Conservation (phyloP, 2,329 filamentous ascomycete species). For the Ceratocystis papillata region DNA sequence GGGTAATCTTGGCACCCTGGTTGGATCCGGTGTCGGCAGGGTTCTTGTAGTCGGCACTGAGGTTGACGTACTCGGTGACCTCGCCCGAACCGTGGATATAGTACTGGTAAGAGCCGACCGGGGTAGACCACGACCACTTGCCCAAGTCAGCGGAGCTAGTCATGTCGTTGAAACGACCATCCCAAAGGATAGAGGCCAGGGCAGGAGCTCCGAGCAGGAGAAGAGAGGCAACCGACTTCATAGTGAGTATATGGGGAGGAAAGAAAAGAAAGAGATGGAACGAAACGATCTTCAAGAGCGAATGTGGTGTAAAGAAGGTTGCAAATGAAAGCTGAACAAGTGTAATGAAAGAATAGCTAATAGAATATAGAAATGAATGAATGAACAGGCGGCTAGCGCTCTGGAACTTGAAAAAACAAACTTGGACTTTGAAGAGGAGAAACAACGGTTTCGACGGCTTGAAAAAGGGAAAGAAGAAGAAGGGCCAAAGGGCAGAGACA, state of each 20-base stretch:
- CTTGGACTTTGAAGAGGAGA: slow-evolving; percentile 10
- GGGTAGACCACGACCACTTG: slow-evolving; percentile 56
- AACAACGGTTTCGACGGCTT: neutral
- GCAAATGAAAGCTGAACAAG: neutral
- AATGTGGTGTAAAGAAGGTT: slow-evolving; percentile 14
- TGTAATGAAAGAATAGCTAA: slow-evolving; percentile 7
- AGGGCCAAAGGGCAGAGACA: neutral
- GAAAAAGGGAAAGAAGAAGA: slow-evolving; percentile 2
- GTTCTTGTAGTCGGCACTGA: slow-evolving; percentile 52
- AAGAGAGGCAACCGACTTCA: slow-evolving; percentile 22
- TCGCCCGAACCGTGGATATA: slow-evolving; percentile 57
- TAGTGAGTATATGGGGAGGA: slow-evolving; percentile 22
- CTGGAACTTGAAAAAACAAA: slow-evolving; percentile 18
- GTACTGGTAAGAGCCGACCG: slow-evolving; percentile 61
- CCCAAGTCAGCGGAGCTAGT: slow-evolving; percentile 43
- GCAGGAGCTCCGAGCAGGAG: slow-evolving; percentile 19
- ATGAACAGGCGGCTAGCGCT: slow-evolving; percentile 24
- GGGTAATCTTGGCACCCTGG: slow-evolving; percentile 58
- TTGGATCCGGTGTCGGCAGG: slow-evolving; percentile 49
- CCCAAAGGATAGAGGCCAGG: slow-evolving; percentile 42
- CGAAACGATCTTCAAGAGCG: slow-evolving; percentile 20
- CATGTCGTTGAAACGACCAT: slow-evolving; percentile 55
- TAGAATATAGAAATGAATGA: slow-evolving; percentile 18
- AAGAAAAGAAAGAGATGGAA: slow-evolving; percentile 22
- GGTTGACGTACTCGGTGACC: slow-evolving; percentile 50